Conservation (phyloP, 2,329 filamentous ascomycete species). For the Ceratocystis colombiana region DNA sequence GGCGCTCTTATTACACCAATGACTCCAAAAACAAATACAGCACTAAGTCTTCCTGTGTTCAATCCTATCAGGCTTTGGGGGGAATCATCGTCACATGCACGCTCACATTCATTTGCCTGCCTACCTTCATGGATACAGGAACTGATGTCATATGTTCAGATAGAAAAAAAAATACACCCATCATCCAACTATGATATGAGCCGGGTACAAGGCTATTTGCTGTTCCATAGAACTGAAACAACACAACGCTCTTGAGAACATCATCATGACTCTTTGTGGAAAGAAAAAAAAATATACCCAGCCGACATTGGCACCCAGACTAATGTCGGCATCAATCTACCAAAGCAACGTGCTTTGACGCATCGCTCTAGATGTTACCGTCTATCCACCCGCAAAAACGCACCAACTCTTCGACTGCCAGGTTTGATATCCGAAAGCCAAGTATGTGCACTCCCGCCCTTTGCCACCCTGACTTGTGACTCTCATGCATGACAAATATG, state of each 20-base stretch:
- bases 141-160: conserved; percentile 11
- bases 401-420: background rate
- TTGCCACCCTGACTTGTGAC: background rate
- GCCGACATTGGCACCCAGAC: conserved; percentile 13
- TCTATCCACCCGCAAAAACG: conserved; percentile 13
- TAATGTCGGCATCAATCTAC: conserved; percentile 4
- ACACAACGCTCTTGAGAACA: background rate
- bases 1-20: background rate
- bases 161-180: conserved; percentile 3
- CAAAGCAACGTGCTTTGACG: conserved; percentile 7
- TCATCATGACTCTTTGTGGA: conserved; percentile 16
- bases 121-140: background rate
- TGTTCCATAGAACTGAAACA: conserved; percentile 12
- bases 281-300: conserved; percentile 19
- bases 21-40: background rate
- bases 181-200: conserved; percentile 22
- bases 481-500: background rate
- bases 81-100: no score
- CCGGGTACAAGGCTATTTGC: background rate
- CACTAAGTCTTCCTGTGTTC: background rate
- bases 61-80: no score
- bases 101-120: no score
- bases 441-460: background rate
- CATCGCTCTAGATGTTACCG: conserved; percentile 3
- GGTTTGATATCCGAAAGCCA: background rate